These are phyloP conservation scores for Naganishia sp. DNA, from an alignment of 1,284 basidiomycete species.

Conservation along the genomic window DNA sequence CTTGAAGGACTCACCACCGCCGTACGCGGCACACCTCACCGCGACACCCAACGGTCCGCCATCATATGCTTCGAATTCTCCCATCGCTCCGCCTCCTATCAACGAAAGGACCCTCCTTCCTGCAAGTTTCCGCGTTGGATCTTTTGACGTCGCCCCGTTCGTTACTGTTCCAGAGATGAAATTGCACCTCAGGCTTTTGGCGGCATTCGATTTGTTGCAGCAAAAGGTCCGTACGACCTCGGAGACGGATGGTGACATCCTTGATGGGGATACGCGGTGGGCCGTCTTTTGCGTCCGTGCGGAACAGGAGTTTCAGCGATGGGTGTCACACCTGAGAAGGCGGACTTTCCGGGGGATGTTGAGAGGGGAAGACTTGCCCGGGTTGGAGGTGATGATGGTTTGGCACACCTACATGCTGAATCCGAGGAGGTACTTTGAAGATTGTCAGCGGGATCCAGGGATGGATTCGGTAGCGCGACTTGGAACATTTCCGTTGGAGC, in stretches of 20 bases:
- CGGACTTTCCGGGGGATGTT: not conserved
- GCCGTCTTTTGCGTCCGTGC: conserved; percentile 33
- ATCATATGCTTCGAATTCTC: not conserved
- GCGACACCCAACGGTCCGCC: not conserved
- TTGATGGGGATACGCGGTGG: conserved; percentile 30
- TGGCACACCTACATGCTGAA: conserved; percentile 48
- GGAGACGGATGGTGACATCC: not conserved
- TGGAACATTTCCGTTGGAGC: conserved; percentile 34
- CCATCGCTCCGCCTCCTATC: conserved; percentile 13
- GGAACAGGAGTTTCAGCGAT: conserved; percentile 16
- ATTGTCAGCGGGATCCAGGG: conserved; percentile 30
- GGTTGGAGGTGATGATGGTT: conserved; percentile 41
- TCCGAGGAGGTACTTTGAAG: conserved; percentile 36
- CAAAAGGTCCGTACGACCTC: not conserved
- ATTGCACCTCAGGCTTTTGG: conserved; percentile 10
- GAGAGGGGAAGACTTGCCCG: conserved; percentile 33
- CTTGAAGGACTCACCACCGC: conserved; percentile 16
- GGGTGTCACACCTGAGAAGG: not conserved
- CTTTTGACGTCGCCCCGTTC: conserved; percentile 14
- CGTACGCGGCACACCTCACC: conserved; percentile 14
- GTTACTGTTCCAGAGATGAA: conserved; percentile 26
- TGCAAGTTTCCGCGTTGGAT: conserved; percentile 17
- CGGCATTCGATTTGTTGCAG: conserved; percentile 12
- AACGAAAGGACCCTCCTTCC: conserved; percentile 22
- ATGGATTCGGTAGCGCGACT: conserved; percentile 28